These are phyloP conservation scores for Sporisorium graminicola DNA, from an alignment of 1,284 basidiomycete genomes.

Conservation along the genomic window DNA sequence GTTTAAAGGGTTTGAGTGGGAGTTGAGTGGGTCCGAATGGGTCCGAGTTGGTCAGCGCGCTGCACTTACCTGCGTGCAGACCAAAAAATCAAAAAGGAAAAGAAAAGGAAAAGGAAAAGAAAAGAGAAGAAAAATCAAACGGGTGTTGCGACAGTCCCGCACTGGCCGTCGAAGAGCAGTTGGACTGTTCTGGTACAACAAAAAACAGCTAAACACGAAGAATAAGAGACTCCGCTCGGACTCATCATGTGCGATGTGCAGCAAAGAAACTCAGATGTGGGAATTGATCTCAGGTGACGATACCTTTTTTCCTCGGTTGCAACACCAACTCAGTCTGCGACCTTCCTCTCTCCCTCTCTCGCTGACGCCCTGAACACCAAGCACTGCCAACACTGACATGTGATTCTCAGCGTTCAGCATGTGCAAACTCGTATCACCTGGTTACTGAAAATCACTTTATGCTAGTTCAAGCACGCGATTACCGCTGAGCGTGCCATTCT, in stretches of 20 bases:
- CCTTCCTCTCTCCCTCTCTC: neutral
- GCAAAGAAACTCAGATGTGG: neutral
- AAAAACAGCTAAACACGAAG: neutral
- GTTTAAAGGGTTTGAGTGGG: too few relatives aligned
- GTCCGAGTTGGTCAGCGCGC: neutral
- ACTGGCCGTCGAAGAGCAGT: neutral
- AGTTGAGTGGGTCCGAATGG: neutral
- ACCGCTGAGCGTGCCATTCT: neutral
- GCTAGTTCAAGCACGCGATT: neutral
- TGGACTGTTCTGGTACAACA: neutral
- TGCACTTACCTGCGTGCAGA: too few relatives aligned
- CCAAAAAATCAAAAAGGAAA: too few relatives aligned
- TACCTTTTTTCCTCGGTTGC: neutral
- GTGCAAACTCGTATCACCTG: too few relatives aligned
- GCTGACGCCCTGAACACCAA: too few relatives aligned
- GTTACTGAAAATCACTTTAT: neutral
- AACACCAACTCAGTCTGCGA: neutral
- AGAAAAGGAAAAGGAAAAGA: too few relatives aligned
- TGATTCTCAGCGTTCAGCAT: neutral
- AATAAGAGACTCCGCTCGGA: slow-evolving; percentile 5
- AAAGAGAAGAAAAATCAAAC: too few relatives aligned
- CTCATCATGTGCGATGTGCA: neutral
- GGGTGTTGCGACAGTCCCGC: neutral
- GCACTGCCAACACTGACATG: neutral
- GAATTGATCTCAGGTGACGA: too few relatives aligned